phyloP scores from a whole-genome alignment of 176 grass and related monocot genomes.

The Hsuehochloa calcarea region DNA sequence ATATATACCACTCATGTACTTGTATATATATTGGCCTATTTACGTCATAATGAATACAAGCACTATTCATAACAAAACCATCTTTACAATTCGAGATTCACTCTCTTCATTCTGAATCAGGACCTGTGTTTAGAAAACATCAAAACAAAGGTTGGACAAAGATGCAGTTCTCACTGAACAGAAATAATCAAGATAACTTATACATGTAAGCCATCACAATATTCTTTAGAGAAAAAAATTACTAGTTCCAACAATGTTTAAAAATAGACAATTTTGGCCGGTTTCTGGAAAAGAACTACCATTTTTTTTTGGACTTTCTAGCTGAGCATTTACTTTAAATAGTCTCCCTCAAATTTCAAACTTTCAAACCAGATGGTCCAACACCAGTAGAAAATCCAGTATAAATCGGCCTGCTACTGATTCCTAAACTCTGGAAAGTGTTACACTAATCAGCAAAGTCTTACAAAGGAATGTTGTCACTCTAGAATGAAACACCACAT shows the following conservation, averaged over 20 bases:
- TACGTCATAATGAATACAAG: too few species aligned
- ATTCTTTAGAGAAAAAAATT: slow-evolving; percentile 9
- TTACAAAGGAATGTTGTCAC: not conserved
- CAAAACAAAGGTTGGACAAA: slow-evolving; percentile 33
- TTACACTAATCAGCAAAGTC: not conserved
- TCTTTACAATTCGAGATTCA: slow-evolving; percentile 78
- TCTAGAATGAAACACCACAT: slow-evolving; percentile 1
- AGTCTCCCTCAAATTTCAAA: not conserved
- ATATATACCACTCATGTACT: too few species aligned
- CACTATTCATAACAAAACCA: too few species aligned
- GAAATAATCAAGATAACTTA: not conserved
- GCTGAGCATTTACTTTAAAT: not conserved
- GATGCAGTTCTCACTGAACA: slow-evolving; percentile 28
- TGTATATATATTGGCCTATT: too few species aligned
- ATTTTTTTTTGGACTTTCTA: not conserved
- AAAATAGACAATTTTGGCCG: not conserved
- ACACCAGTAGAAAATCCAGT: not conserved
- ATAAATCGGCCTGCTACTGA: not conserved
- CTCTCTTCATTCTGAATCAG: slow-evolving; percentile 76
- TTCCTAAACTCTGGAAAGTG: not conserved
- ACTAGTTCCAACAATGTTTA: not conserved
- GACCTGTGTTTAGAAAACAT: slow-evolving; percentile 54
- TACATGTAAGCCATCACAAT: not conserved
- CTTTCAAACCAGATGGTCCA: not conserved
- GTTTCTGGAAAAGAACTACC: not conserved